These are phyloP conservation scores for Heterobasidion occidentale DNA, from an alignment of 1,284 basidiomycete species.

Conservation along the genomic window DNA sequence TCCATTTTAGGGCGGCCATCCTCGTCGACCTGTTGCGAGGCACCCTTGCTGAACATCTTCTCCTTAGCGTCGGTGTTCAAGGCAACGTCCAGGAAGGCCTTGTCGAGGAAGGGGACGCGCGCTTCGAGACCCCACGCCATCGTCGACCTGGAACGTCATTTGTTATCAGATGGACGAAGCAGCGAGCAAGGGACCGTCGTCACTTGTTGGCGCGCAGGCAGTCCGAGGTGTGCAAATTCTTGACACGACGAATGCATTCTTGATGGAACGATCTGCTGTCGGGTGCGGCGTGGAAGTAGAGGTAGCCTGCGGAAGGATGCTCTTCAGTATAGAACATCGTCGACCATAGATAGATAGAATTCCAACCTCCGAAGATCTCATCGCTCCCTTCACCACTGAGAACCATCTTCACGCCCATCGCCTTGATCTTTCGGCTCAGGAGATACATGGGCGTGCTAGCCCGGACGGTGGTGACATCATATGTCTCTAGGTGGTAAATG, in stretches of 20 bases:
- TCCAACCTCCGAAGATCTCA: conserved; percentile 88
- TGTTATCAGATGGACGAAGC: neutral
- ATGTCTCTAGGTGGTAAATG: conserved; percentile 98
- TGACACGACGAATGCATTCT: conserved; percentile 92
- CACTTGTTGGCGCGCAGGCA: conserved; percentile 98
- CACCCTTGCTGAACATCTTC: conserved; percentile 90
- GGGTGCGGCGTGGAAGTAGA: conserved; percentile 99
- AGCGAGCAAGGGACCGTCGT: conserved; percentile 12
- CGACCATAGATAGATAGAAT: neutral
- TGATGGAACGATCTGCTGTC: conserved; percentile 89
- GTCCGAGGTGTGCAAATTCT: conserved; percentile 97
- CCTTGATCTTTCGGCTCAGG: conserved; percentile 97
- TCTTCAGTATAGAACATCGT: neutral
- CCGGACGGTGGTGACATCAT: conserved; percentile 97
- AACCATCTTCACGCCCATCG: conserved; percentile 99
- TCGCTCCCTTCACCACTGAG: conserved; percentile 97
- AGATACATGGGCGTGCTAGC: conserved; percentile 98
- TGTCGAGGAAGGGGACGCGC: conserved; percentile 98
- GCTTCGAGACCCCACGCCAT: conserved; percentile 99
- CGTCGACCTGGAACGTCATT: conserved; percentile 58
- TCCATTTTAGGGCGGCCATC: conserved; percentile 91
- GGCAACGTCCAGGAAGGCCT: conserved; percentile 88
- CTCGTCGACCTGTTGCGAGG: conserved; percentile 66
- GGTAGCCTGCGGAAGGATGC: conserved; percentile 59
- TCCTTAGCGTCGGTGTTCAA: conserved; percentile 88